Evolutionary conservation across 176 grass and related monocot genomes (phyloP).

Genomic region (Zea luxurians): DNA sequence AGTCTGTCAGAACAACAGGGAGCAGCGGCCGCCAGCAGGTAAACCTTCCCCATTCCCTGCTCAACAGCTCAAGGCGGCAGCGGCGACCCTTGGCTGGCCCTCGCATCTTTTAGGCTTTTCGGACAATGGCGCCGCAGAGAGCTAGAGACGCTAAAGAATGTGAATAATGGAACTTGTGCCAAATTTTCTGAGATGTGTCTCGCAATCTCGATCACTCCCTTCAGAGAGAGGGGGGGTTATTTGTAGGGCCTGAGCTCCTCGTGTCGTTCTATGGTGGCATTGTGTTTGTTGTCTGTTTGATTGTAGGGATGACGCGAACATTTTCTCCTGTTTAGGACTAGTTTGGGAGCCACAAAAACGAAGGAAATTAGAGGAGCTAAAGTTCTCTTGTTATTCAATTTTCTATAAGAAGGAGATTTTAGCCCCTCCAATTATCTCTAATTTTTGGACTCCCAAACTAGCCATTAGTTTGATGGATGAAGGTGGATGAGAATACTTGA

Average conservation of each 20-base stretch:
- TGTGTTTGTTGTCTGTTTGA: no score
- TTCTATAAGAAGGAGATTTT: no score
- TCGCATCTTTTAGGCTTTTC: constrained; percentile 33
- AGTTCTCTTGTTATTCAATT: no score
- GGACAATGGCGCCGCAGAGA: constrained; percentile 31
- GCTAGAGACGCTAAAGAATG: constrained; percentile 13
- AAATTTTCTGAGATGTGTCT: neutral
- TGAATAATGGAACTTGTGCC: constrained; percentile 19
- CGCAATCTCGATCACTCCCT: neutral
- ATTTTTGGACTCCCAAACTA: no score
- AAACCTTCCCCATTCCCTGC: constrained; percentile 31
- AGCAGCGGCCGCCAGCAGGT: constrained; percentile 20
- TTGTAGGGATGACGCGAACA: no score
- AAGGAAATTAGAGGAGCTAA: no score
- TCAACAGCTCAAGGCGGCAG: constrained; percentile 2
- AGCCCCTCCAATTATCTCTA: no score
- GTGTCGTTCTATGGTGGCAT: constrained; percentile 4
- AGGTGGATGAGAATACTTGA: no score
- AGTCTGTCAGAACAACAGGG: constrained; percentile 39
- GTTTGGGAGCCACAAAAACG: no score
- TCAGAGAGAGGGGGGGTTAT: no score
- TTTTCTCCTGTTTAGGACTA: no score
- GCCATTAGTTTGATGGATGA: no score
- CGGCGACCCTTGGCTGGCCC: constrained; percentile 3
- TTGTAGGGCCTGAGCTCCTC: constrained; percentile 7